A percentile compares a stretch with the other conserved stretches of the same genome.
Conservation (phyloP, 1,139 yeast species). For the Pichia sp. region DNA sequence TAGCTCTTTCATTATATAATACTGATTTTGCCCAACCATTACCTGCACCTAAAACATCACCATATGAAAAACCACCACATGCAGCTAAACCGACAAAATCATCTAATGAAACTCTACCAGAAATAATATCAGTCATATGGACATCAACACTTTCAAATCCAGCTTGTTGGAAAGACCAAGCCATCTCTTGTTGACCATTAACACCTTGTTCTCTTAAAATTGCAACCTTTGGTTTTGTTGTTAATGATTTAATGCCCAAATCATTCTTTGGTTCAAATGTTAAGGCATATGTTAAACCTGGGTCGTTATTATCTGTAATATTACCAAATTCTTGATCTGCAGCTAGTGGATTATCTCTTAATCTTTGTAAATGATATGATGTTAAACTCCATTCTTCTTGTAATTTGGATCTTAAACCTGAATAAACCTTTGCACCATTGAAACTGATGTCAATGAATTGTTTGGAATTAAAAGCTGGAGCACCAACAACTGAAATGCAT, state of each 20-base stretch:
- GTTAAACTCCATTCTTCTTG: constrained; percentile 87
- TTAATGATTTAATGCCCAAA: constrained; percentile 28
- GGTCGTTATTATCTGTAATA: constrained; percentile 75
- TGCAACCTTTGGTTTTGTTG: constrained; percentile 75
- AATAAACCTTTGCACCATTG: constrained; percentile 43
- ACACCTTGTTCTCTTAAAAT: constrained; percentile 98
- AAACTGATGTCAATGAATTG: constrained; percentile 47
- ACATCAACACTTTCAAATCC: constrained; percentile 93
- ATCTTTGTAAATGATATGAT: constrained; percentile 81
- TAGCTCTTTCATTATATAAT: constrained; percentile 73
- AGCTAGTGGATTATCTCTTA: constrained; percentile 90
- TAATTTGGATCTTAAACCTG: constrained; percentile 57
- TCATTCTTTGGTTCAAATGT: constrained; percentile 56
- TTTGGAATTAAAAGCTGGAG: constrained; percentile 44
- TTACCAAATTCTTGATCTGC: constrained; percentile 80
- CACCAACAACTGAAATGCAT: constrained; percentile 59
- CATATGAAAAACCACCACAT: constrained; percentile 98
- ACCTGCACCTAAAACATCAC: constrained; percentile 98
- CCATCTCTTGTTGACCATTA: constrained; percentile 98
- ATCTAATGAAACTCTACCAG: constrained; percentile 65
- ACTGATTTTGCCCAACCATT: constrained; percentile 99
- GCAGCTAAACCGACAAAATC: constrained; percentile 94
- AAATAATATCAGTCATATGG: constrained; percentile 89
- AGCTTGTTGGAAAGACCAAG: constrained; percentile 92
- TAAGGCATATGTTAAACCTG: constrained; percentile 80